Percentiles rank a stretch among this genome's conserved stretches.
Conservation (phyloP, 164 flowering plant genomes). For the Tinospora cordifolia region DNA sequence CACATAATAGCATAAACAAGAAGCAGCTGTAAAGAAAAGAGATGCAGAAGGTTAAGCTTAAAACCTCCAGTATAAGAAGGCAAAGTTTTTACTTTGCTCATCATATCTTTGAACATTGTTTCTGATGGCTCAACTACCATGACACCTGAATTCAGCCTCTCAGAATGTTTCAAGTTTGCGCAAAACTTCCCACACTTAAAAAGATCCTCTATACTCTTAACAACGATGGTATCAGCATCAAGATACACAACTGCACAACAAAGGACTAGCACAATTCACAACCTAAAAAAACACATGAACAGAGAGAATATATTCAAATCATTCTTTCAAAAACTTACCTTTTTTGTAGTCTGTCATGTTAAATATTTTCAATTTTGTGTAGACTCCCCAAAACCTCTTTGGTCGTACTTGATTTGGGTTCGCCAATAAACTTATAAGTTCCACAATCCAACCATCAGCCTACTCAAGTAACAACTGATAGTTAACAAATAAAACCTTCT, state of each 20-base stretch:
- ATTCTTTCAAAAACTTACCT: constrained; percentile 36
- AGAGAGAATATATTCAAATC: not conserved
- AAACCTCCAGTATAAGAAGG: constrained; percentile 88
- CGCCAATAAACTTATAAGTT: constrained; percentile 70
- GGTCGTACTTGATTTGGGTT: constrained; percentile 92
- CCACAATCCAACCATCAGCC: constrained; percentile 99
- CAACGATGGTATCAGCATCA: constrained; percentile 98
- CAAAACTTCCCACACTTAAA: constrained; percentile 91
- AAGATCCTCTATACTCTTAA: constrained; percentile 80
- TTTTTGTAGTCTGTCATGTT: constrained; percentile 84
- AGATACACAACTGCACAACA: constrained; percentile 81
- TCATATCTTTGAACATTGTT: constrained; percentile 72
- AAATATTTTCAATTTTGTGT: constrained; percentile 89
- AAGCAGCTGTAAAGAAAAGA: not conserved
- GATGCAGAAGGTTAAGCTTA: not conserved
- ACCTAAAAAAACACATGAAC: not conserved
- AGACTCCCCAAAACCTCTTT: constrained; percentile 96
- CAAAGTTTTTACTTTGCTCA: constrained; percentile 74
- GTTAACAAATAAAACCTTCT: not conserved
- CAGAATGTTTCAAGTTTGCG: constrained; percentile 97
- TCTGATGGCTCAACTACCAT: constrained; percentile 96
- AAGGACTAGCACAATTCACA: not conserved
- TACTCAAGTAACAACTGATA: constrained; percentile 15
- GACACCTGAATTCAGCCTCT: constrained; percentile 94
- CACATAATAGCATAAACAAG: not conserved